Conservation (phyloP, 441 rosid genomes). For the Oxalis stricta region DNA sequence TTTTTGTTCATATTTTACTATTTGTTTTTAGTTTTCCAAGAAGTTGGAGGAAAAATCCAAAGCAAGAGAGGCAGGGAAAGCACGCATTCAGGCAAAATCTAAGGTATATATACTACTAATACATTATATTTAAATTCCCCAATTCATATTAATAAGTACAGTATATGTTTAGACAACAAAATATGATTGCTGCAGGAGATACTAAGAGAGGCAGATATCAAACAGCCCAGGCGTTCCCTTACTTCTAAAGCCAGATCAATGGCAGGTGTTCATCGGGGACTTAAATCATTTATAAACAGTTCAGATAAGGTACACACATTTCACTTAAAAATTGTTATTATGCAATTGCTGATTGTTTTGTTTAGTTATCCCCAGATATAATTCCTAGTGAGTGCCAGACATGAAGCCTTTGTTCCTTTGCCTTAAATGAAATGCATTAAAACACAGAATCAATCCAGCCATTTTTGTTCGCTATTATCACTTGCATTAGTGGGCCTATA, state of each 20-base stretch:
- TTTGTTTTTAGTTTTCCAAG: conserved; percentile 30
- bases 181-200: conserved; percentile 28
- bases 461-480: neutral
- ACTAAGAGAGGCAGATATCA: conserved; percentile 35
- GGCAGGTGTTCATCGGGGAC: conserved; percentile 32
- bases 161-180: neutral
- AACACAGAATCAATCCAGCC: neutral
- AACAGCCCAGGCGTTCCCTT: conserved; percentile 26
- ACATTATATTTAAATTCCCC: no score
- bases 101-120: no score
- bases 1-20: conserved; percentile 3
- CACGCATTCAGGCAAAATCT: conserved; percentile 27
- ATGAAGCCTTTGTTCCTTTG: neutral
- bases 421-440: neutral
- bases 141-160: no score
- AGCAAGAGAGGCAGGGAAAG: conserved; percentile 28
- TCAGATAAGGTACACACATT: conserved; percentile 28
- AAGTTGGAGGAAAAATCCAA: conserved; percentile 32
- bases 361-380: neutral
- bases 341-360: neutral
- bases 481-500: neutral
- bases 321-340: neutral
- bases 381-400: neutral
- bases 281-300: conserved; percentile 23
- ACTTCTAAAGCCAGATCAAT: conserved; percentile 36